Percentiles rank a stretch among this genome's conserved stretches.
Evolutionary conservation across 2,329 filamentous ascomycete species (phyloP).

Genomic region (Xylariaceae sp.): DNA sequence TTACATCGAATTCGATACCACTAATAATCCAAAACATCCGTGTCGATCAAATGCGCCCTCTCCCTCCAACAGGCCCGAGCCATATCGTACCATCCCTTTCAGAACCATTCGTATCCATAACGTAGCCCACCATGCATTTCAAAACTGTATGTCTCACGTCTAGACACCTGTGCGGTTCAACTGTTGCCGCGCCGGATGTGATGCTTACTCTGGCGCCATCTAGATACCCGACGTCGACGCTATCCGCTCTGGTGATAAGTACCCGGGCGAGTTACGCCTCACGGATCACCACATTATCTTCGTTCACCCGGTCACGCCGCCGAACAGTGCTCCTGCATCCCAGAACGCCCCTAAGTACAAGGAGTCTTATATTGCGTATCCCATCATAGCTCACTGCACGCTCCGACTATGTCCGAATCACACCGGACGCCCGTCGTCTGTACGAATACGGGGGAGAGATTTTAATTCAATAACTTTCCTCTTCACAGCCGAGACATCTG

Average conservation of each 20-base stretch:
- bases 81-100: background rate
- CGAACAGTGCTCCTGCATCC: conserved; percentile 20
- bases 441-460: conserved; percentile 85
- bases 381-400: conserved; percentile 77
- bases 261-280: conserved; percentile 53
- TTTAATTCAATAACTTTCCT: conserved; percentile 92
- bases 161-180: background rate
- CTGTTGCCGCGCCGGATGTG: background rate
- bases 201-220: conserved; percentile 12
- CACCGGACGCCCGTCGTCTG: conserved; percentile 69
- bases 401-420: conserved; percentile 67
- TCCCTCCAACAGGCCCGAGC: conserved; percentile 10
- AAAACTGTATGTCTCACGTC: conserved; percentile 27
- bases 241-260: conserved; percentile 53
- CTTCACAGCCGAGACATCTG: conserved; percentile 67
- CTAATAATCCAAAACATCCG: background rate
- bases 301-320: conserved; percentile 23
- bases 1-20: conserved; percentile 2
- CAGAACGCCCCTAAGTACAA: conserved; percentile 35
- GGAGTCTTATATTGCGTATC: conserved; percentile 91
- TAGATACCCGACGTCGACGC: conserved; percentile 59
- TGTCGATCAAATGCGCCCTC: conserved; percentile 24
- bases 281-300: conserved; percentile 56
- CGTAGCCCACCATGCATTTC: conserved; percentile 26
- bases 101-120: background rate